Evolutionary conservation across 2,329 filamentous ascomycete species (phyloP), one percentile per base, ranked within the genome.

Genomic region (Blastomyces gilchristii): DNA sequence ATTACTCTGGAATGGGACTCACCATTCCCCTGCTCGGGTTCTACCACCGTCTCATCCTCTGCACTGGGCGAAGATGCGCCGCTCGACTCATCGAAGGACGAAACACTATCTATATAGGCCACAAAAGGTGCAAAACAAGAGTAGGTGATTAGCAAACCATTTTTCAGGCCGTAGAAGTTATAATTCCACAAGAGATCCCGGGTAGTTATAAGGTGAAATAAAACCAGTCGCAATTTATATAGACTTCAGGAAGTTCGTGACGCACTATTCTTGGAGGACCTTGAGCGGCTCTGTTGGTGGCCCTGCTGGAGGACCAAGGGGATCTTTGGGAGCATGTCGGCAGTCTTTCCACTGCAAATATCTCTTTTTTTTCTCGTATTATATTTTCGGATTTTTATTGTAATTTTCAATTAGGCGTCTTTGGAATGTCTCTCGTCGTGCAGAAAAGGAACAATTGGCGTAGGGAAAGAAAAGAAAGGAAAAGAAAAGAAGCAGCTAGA

Each of bases 21-120:
- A 96, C 91, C 89, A 83, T 93, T 97, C 78, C 92, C 91, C 82
- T 97, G 91, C 62, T 97, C 92, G 65, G 90, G 85, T 78, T 96
- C 91, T 71, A 97, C 87, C 65, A 93, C 83, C 63, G 85, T 87
- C 72, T 91, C 91, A 71, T 95, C 90, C 68, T 91, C 87, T 65
- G 80, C 78, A 64, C 76, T 75, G 12, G 78, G 80, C 31, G 69
- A 65, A 28, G 71, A 70, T 60, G 67, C 62, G 49, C 72, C 71
- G 63, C 68, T 71, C 37, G 71, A 67, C 31, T 86, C 85, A 63
- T 89, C 85, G 67, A 75, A 76, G 4, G 86, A 87, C 56, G 83
- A 84, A 67, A 78, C 75, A 69, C 74, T 77, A 69, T 79, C 80
- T 81, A 69, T 64, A 61, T 63, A 2, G 66, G 57, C 60, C 58